A percentile compares a stretch with the other conserved stretches of the same genome.
These are phyloP conservation scores for Lagenidium giganteum DNA, from an alignment of 352 stramenopile species.

Conservation along the genomic window DNA sequence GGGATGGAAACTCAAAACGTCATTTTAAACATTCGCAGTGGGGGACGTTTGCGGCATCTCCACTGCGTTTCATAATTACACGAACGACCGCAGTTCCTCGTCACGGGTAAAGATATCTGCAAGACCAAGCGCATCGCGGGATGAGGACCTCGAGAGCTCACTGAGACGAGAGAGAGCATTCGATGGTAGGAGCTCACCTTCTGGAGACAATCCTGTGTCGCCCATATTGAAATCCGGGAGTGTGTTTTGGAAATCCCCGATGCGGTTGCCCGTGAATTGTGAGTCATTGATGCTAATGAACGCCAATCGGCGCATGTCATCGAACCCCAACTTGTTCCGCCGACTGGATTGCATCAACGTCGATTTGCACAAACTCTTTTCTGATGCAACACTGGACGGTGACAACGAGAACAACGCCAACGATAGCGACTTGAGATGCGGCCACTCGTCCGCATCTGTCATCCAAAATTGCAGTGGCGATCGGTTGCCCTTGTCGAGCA, in stretches of 20 bases:
- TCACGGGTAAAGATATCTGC: too few relatives aligned
- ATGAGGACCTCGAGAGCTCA: too few relatives aligned
- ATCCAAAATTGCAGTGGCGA: slow-evolving; percentile 77
- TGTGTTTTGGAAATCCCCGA: slow-evolving; percentile 45
- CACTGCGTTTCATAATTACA: too few relatives aligned
- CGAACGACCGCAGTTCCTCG: too few relatives aligned
- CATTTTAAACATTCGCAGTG: too few relatives aligned
- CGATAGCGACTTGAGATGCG: slow-evolving; percentile 66
- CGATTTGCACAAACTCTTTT: slow-evolving; percentile 68
- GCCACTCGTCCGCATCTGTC: slow-evolving; percentile 71
- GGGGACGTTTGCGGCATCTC: too few relatives aligned
- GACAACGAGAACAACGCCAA: slow-evolving; percentile 75
- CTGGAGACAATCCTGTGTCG: slow-evolving; percentile 57
- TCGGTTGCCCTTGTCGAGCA: slow-evolving; percentile 67
- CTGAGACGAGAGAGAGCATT: too few relatives aligned
- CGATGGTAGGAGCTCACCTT: too few relatives aligned
- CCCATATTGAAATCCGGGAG: slow-evolving; percentile 69
- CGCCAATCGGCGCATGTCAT: slow-evolving; percentile 66
- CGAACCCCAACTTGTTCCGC: slow-evolving; percentile 68
- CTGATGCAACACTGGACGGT: slow-evolving; percentile 62
- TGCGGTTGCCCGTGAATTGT: slow-evolving; percentile 49
- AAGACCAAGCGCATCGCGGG: too few relatives aligned
- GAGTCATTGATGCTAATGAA: slow-evolving; percentile 84
- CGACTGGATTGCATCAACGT: slow-evolving; percentile 57
- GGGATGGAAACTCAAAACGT: too few relatives aligned